Evolutionary conservation across 305 asterid species (phyloP), one percentile per base, ranked within the genome.

Genomic region (Coffea humblotiana): DNA sequence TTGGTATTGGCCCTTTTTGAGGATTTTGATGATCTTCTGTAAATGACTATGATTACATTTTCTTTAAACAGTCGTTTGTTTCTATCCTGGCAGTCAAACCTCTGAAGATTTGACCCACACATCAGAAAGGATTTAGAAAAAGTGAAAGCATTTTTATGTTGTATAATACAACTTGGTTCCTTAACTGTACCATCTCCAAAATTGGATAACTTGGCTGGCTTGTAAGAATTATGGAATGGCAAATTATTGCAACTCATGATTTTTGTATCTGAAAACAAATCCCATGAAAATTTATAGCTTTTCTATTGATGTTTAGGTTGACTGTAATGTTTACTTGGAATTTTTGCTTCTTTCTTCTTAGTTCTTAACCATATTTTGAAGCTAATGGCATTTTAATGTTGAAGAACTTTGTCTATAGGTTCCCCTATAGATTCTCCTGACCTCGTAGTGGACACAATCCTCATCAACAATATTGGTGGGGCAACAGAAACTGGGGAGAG

Each of bases 401-500:
- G 84, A 75, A 85, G 87, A 82, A 77, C 81, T 80, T 83, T 77
- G 71, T 77, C 81, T 2, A 65, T 76, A 73, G 86, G 79, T 76
- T 72, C 76, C 67, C 74, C 83, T 78, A 81, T 82, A 72, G 85
- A 85, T 84, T 79, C 71, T 45, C 82, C 86, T n/a, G 84, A 87
- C 82, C 83, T 78, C 61, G 71, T 71, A 71, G 73, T 80, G 80
- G 86, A 80, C 69, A 83, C 77, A 80, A 79, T 72, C 82, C 78
- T 77, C 69, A 76, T 72, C 51, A 82, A 80, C 81, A 85, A 77
- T 80, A 72, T 69, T 80, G 79, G 75, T 69, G 77, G 79, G 84
- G 82, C 63, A 43, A 76, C 87, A 49, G 88, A 83, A 70, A 78
- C 75, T 51, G 81, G 86, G 69, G 92, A 88, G 71, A 85, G 84